A percentile compares a stretch with the other conserved stretches of the same genome.
Evolutionary conservation across 441 rosid genomes (phyloP).

Genomic region (Croton laevigatus): DNA sequence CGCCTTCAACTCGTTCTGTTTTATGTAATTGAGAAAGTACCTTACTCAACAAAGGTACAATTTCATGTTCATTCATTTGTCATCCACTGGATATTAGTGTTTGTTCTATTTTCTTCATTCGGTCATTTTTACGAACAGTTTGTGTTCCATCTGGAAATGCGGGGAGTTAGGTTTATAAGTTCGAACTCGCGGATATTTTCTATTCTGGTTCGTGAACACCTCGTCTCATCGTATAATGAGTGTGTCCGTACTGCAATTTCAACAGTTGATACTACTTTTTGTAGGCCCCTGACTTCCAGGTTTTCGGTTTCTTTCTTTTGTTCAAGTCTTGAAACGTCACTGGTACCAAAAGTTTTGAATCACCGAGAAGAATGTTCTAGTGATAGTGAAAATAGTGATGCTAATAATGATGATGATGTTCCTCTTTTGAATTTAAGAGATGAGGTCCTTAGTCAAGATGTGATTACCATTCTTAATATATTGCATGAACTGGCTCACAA

Average conservation of each 20-base stretch:
- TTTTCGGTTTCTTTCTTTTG: slow-evolving; percentile 26
- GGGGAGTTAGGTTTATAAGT: slow-evolving; percentile 39
- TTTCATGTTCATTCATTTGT: background rate
- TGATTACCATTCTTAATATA: slow-evolving; percentile 38
- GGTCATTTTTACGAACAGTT: slow-evolving; percentile 42
- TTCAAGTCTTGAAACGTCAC: slow-evolving; percentile 28
- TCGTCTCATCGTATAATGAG: slow-evolving; percentile 18
- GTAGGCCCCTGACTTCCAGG: slow-evolving; percentile 20
- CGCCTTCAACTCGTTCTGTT: background rate
- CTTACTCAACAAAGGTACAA: background rate
- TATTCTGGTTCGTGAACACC: slow-evolving; percentile 26
- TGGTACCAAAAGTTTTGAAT: background rate
- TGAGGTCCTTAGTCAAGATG: slow-evolving; percentile 40
- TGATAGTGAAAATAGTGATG: slow-evolving; percentile 23
- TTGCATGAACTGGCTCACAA: slow-evolving; percentile 36
- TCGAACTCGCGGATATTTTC: slow-evolving; percentile 27
- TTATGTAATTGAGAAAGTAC: background rate
- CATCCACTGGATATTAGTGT: too few species aligned
- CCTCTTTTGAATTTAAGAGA: slow-evolving; percentile 20
- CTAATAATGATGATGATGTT: slow-evolving; percentile 29
- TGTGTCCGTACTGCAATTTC: slow-evolving; percentile 25
- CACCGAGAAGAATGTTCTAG: slow-evolving; percentile 11
- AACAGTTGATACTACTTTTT: slow-evolving; percentile 11
- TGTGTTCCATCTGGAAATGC: slow-evolving; percentile 35
- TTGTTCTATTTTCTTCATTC: slow-evolving; percentile 16